A percentile compares a stretch with the other conserved stretches of the same genome.
Conservation (phyloP, 192 early-diverging fungal genomes). For the Funneliformis mosseae region DNA sequence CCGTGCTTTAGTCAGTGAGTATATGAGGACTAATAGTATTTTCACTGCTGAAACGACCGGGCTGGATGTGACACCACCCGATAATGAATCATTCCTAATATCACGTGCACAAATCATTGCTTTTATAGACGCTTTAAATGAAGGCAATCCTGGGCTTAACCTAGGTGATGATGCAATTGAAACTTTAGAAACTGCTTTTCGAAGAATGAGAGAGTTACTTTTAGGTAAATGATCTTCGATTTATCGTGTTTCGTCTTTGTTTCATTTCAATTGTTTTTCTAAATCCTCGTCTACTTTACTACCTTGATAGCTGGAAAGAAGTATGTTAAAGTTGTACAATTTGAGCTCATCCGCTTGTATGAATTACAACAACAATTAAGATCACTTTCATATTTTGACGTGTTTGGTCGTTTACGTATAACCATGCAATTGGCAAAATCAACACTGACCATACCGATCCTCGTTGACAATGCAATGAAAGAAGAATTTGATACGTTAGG, state of each 20-base stretch:
- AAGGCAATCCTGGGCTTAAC: slow-evolving; percentile 39
- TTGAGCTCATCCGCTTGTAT: slow-evolving; percentile 56
- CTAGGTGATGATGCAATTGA: slow-evolving; percentile 48
- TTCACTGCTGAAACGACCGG: background rate
- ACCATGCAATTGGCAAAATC: slow-evolving; percentile 56
- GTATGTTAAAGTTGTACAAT: slow-evolving; percentile 60
- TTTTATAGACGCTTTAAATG: slow-evolving; percentile 45
- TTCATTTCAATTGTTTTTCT: background rate
- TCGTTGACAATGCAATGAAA: slow-evolving; percentile 54
- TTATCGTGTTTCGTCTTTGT: background rate
- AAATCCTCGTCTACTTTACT: background rate
- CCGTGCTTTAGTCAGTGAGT: slow-evolving; percentile 59
- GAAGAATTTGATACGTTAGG: background rate
- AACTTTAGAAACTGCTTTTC: slow-evolving; percentile 42
- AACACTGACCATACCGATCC: slow-evolving; percentile 55
- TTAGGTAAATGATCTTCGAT: slow-evolving; percentile 35
- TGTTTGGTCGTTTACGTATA: slow-evolving; percentile 56
- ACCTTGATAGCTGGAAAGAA: slow-evolving; percentile 53
- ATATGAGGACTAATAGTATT: background rate
- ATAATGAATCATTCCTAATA: background rate
- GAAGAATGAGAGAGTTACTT: slow-evolving; percentile 44
- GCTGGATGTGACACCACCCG: no score
- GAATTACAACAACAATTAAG: slow-evolving; percentile 60
- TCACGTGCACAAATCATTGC: background rate
- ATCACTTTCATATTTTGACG: slow-evolving; percentile 55